Evolutionary conservation across 805 yeast species (phyloP).

Genomic region (Scheffersomyces stipitis): DNA sequence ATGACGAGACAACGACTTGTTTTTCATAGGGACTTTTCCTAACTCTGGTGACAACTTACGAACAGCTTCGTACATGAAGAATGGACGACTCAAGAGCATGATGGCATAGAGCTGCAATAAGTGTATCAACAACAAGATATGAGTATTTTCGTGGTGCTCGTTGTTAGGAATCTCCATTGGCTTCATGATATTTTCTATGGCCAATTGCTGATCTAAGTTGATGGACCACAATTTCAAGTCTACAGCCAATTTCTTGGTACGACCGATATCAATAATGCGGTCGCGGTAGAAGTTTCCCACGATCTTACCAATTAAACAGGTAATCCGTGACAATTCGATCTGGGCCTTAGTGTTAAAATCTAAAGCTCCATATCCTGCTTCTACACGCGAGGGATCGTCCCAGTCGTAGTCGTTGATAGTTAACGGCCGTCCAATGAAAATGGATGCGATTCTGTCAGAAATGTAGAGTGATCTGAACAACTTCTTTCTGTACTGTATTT

Average conservation of each 20-base stretch:
- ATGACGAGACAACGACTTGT: slow-evolving; percentile 7
- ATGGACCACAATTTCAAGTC: slow-evolving; percentile 5
- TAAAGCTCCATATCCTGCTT: background rate
- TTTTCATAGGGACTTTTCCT: background rate
- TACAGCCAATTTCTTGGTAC: slow-evolving; percentile 1
- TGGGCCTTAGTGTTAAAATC: slow-evolving; percentile 1
- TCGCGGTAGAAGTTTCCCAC: slow-evolving; percentile 3
- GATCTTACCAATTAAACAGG: slow-evolving; percentile 4
- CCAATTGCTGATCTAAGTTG: slow-evolving; percentile 1
- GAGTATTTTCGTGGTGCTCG: background rate
- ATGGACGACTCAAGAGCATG: slow-evolving; percentile 4
- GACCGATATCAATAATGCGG: background rate
- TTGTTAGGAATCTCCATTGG: background rate
- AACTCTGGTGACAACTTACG: background rate
- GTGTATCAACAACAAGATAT: slow-evolving; percentile 1
- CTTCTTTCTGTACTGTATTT: background rate
- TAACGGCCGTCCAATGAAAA: slow-evolving; percentile 6
- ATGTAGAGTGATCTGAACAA: slow-evolving; percentile 5
- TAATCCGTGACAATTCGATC: slow-evolving; percentile 3
- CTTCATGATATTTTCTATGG: background rate
- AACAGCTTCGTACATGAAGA: slow-evolving; percentile 3
- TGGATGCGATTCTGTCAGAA: slow-evolving; percentile 3
- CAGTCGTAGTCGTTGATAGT: slow-evolving; percentile 8
- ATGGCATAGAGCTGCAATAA: slow-evolving; percentile 7
- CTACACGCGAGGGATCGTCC: slow-evolving; percentile 3